Evolutionary conservation across 176 grass and related monocot species (phyloP).

Genomic region (Avena insularis): DNA sequence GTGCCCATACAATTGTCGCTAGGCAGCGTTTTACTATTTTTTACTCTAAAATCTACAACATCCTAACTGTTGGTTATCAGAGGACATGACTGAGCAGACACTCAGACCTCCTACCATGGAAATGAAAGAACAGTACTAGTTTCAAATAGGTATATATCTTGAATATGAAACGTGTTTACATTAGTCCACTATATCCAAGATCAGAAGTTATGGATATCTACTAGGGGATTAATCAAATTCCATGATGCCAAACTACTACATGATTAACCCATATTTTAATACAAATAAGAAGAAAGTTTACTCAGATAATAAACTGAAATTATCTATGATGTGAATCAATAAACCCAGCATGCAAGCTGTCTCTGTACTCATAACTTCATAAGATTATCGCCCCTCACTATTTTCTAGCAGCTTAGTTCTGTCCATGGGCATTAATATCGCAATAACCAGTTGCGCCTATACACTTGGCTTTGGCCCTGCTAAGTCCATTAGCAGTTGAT

Average conservation of each 20-base stretch:
- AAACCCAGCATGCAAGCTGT: slow-evolving; percentile 50
- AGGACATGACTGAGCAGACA: background rate
- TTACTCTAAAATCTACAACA: background rate
- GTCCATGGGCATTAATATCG: slow-evolving; percentile 58
- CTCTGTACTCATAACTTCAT: slow-evolving; percentile 54
- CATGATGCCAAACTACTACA: slow-evolving; percentile 3
- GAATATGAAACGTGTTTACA: slow-evolving; percentile 1
- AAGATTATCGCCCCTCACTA: slow-evolving; percentile 54
- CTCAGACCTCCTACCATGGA: slow-evolving; percentile 1
- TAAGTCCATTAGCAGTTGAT: slow-evolving; percentile 53
- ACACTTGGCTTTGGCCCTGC: slow-evolving; percentile 56
- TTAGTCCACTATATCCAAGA: background rate
- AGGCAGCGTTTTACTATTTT: background rate
- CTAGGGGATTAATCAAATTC: background rate
- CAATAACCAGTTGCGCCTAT: slow-evolving; percentile 38
- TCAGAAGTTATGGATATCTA: slow-evolving; percentile 8
- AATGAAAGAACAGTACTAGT: slow-evolving; percentile 1
- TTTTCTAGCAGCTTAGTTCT: slow-evolving; percentile 56
- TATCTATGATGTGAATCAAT: background rate
- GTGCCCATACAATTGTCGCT: background rate
- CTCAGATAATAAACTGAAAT: slow-evolving; percentile 17
- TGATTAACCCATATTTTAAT: background rate
- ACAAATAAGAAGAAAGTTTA: background rate
- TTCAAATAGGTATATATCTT: background rate
- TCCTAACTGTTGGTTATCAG: background rate